phyloP scores from a whole-genome alignment of 148 eudicot genomes.

The Arctostaphylos glauca region DNA sequence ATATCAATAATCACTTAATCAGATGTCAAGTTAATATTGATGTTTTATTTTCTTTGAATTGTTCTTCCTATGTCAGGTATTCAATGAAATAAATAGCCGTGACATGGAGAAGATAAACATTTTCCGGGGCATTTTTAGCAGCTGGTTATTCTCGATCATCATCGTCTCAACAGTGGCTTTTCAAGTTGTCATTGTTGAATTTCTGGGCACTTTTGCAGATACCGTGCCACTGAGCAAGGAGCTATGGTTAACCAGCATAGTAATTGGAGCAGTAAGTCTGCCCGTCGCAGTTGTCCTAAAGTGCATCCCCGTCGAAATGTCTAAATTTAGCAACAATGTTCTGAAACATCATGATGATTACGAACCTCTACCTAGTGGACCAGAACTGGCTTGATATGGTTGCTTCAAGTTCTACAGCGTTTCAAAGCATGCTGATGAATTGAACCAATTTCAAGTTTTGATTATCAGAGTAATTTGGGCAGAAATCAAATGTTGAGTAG shows the following conservation, averaged over 20 bases:
- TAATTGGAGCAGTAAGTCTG: conserved; percentile 54
- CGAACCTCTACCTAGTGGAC: conserved; percentile 71
- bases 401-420: background rate
- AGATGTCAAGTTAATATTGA: background rate
- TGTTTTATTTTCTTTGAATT: background rate
- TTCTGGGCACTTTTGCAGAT: conserved; percentile 62
- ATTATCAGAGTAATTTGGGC: background rate
- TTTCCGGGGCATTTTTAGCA: conserved; percentile 52
- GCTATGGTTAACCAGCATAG: conserved; percentile 53
- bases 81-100: conserved; percentile 84
- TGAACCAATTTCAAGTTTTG: background rate
- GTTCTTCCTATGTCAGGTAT: conserved; percentile 40
- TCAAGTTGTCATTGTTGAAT: conserved; percentile 69
- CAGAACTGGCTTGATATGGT: conserved; percentile 49
- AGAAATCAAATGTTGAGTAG: background rate
- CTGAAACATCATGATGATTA: conserved; percentile 59
- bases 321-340: conserved; percentile 1
- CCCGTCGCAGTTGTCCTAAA: conserved; percentile 55
- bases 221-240: conserved; percentile 60
- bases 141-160: conserved; percentile 61
- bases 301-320: conserved; percentile 43
- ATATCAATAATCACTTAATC: too few relatives aligned
- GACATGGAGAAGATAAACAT: conserved; percentile 85
- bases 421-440: background rate
- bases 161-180: conserved; percentile 50